Conservation (phyloP, 2,329 filamentous ascomycete genomes). For the Gnomoniopsis sp. region DNA sequence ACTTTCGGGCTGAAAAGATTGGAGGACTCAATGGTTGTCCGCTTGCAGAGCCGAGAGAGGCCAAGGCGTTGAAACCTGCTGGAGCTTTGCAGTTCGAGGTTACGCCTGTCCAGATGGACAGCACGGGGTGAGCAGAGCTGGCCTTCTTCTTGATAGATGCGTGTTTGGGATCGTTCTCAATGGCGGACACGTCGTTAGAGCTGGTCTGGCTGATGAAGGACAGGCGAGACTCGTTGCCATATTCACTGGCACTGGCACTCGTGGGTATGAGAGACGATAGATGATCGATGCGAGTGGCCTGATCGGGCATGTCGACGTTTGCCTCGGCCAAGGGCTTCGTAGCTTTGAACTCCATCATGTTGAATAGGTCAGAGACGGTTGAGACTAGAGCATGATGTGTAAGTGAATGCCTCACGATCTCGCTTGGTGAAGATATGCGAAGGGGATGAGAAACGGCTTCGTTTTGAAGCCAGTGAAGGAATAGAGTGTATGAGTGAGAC, state of each 20-base stretch:
- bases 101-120: not conserved
- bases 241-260: not conserved
- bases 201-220: not conserved
- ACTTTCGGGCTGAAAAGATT: not conserved
- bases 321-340: too few relatives aligned
- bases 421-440: too few relatives aligned
- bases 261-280: not conserved
- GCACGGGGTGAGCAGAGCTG: not conserved
- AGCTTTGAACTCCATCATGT: too few relatives aligned
- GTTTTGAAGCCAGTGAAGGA: too few relatives aligned
- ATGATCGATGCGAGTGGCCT: too few relatives aligned
- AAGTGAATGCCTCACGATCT: too few relatives aligned
- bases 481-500: too few relatives aligned
- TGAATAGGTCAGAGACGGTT: too few relatives aligned
- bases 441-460: too few relatives aligned
- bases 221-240: not conserved
- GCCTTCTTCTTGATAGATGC: not conserved
- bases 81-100: not conserved
- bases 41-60: not conserved
- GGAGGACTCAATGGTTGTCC: not conserved
- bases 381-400: too few relatives aligned
- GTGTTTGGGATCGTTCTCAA: not conserved
- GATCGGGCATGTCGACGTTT: too few relatives aligned
- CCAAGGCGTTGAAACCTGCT: not conserved
- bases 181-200: not conserved